phyloP scores from a whole-genome alignment of 352 stramenopile species.

The Globisporangium uncinulatum region DNA sequence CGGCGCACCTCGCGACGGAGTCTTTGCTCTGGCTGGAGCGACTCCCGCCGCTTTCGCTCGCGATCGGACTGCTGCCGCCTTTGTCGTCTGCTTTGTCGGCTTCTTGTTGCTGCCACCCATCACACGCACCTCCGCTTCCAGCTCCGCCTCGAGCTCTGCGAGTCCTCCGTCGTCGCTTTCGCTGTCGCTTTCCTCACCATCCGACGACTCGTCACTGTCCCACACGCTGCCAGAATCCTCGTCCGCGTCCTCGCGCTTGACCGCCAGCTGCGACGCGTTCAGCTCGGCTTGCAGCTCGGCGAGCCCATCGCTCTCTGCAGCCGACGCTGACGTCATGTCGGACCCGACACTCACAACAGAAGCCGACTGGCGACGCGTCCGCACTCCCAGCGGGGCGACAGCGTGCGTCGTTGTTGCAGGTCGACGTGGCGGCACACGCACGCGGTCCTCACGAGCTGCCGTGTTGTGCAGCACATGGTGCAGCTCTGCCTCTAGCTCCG shows the following conservation, averaged over 20 bases:
- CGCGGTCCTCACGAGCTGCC: not conserved
- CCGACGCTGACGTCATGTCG: not conserved
- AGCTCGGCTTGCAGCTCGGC: slow-evolving; percentile 31
- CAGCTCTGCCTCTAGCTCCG: slow-evolving; percentile 47
- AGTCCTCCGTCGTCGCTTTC: slow-evolving; percentile 8
- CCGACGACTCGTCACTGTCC: not conserved
- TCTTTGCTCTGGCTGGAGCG: not conserved
- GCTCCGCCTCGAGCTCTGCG: slow-evolving; percentile 14
- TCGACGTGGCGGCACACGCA: not conserved
- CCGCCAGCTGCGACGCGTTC: not conserved
- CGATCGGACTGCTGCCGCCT: not conserved
- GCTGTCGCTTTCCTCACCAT: slow-evolving; percentile 9
- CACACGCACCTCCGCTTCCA: slow-evolving; percentile 10
- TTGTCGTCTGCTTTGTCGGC: not conserved
- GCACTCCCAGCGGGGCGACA: not conserved
- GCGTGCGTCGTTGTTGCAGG: too few species aligned
- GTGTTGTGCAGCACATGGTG: slow-evolving; percentile 5
- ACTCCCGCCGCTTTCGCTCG: not conserved
- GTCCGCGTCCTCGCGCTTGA: not conserved
- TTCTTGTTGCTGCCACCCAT: slow-evolving; percentile 3
- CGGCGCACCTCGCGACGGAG: not conserved
- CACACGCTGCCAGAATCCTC: not conserved
- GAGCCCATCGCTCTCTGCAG: slow-evolving; percentile 15
- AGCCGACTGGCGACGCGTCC: not conserved
- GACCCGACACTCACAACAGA: slow-evolving; percentile 6